Percentiles rank a stretch among this genome's conserved stretches.
Conservation (phyloP, 1,284 basidiomycete genomes). For the Trametes versicolor region DNA sequence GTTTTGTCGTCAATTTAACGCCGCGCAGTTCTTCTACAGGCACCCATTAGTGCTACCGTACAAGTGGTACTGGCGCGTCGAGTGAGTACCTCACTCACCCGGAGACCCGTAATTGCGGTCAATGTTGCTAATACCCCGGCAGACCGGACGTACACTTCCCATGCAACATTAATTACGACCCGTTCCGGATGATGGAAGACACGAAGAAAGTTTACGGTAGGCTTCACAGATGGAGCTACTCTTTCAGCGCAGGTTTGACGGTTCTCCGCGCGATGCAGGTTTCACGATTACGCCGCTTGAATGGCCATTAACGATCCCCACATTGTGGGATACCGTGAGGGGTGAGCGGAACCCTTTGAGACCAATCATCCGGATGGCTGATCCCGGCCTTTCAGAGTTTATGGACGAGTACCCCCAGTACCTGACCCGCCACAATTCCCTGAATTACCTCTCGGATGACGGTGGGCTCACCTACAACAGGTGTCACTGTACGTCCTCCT, state of each 20-base stretch:
- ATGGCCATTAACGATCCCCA: conserved; percentile 77
- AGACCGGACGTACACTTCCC: conserved; percentile 79
- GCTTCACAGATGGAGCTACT: conserved; percentile 4
- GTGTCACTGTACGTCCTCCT: conserved; percentile 68
- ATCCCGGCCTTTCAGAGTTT: conserved; percentile 59
- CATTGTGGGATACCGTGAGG: conserved; percentile 75
- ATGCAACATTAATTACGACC: conserved; percentile 79
- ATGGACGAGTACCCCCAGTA: conserved; percentile 67
- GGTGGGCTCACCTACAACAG: conserved; percentile 72
- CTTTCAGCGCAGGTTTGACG: not conserved
- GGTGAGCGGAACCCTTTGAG: conserved; percentile 26
- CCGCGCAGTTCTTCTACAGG: conserved; percentile 60
- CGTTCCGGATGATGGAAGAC: conserved; percentile 80
- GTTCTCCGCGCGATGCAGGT: conserved; percentile 42
- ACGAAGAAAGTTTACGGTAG: conserved; percentile 75
- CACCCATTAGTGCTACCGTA: conserved; percentile 58
- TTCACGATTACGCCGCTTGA: conserved; percentile 86
- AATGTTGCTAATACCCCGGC: not conserved
- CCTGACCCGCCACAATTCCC: conserved; percentile 71
- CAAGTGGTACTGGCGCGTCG: conserved; percentile 45
- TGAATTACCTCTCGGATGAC: conserved; percentile 76
- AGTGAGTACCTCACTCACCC: conserved; percentile 37
- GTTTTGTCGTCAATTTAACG: not conserved
- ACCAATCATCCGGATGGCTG: not conserved
- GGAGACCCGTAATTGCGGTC: conserved; percentile 52